These are phyloP conservation scores for Colletotrichum echinochloae DNA, from an alignment of 2,329 filamentous ascomycete species.

Conservation along the genomic window DNA sequence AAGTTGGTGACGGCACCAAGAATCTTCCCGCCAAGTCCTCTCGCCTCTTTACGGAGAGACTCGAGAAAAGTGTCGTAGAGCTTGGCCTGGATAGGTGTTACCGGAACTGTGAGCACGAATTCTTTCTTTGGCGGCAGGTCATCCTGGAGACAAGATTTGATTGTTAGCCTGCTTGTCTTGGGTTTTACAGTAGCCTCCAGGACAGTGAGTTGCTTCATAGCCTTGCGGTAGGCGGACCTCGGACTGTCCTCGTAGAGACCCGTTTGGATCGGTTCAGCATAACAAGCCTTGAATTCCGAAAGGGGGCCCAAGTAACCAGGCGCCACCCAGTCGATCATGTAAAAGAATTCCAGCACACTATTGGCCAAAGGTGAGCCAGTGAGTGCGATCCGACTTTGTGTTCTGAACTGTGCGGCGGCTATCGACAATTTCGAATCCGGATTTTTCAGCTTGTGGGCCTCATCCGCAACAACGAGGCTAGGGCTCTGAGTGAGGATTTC, in stretches of 20 bases:
- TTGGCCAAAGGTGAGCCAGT: slow-evolving; percentile 91
- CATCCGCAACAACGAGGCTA: slow-evolving; percentile 84
- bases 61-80: slow-evolving; percentile 68
- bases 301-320: slow-evolving; percentile 79
- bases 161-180: slow-evolving; percentile 82
- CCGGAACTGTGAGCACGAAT: slow-evolving; percentile 80
- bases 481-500: slow-evolving; percentile 69
- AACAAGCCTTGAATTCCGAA: slow-evolving; percentile 77
- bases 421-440: slow-evolving; percentile 61
- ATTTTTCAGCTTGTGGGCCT: slow-evolving; percentile 86
- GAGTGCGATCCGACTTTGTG: slow-evolving; percentile 81
- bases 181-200: slow-evolving; percentile 79
- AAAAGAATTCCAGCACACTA: slow-evolving; percentile 83
- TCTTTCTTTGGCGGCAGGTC: slow-evolving; percentile 82
- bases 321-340: slow-evolving; percentile 90
- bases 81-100: slow-evolving; percentile 73
- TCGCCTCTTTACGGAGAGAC: slow-evolving; percentile 22
- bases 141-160: slow-evolving; percentile 70
- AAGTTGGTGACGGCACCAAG: slow-evolving; percentile 56
- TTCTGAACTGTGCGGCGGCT: slow-evolving; percentile 70
- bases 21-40: slow-evolving; percentile 39
- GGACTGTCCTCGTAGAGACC: slow-evolving; percentile 77
- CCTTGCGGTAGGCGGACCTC: slow-evolving; percentile 64
- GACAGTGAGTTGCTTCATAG: slow-evolving; percentile 75
- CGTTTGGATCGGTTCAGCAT: slow-evolving; percentile 76